These are phyloP conservation scores for Aspergillus sp. DNA, from an alignment of 2,329 filamentous ascomycete genomes.

Conservation along the genomic window DNA sequence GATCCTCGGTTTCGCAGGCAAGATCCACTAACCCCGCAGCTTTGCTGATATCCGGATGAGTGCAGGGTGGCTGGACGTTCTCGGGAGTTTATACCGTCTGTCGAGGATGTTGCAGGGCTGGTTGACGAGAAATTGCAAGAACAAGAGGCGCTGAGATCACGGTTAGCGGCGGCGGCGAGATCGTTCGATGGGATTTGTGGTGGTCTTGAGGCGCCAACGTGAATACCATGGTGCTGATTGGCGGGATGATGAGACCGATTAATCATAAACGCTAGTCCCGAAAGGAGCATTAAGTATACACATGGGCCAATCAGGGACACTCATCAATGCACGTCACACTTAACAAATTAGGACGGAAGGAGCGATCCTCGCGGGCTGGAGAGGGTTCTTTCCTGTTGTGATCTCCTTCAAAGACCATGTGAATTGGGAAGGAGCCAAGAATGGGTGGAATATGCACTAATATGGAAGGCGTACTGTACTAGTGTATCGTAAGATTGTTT, in stretches of 20 bases:
- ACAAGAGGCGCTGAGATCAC: slow-evolving; percentile 2
- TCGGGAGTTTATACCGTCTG: not conserved
- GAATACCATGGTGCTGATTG: slow-evolving; percentile 1
- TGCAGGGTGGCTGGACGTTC: not conserved
- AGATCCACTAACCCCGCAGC: not conserved
- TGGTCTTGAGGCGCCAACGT: slow-evolving; percentile 7
- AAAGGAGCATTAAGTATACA: not conserved
- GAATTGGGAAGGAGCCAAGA: too few relatives aligned
- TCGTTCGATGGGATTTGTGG: not conserved
- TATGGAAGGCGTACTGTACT: too few relatives aligned
- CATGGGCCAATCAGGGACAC: not conserved
- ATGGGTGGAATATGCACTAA: too few relatives aligned
- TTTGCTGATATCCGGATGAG: not conserved
- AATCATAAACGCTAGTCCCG: not conserved
- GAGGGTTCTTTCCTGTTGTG: too few relatives aligned
- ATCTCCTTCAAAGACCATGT: too few relatives aligned
- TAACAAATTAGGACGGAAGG: not conserved
- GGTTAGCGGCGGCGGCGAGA: slow-evolving; percentile 9
- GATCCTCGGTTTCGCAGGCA: not conserved
- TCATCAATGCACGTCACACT: not conserved
- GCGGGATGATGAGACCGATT: not conserved
- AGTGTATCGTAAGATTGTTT: too few relatives aligned
- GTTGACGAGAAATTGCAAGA: not conserved
- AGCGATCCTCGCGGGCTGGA: not conserved
- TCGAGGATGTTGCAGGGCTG: not conserved